Conservation (phyloP, 2,329 filamentous ascomycete genomes). For the Pyrenophora teres region DNA sequence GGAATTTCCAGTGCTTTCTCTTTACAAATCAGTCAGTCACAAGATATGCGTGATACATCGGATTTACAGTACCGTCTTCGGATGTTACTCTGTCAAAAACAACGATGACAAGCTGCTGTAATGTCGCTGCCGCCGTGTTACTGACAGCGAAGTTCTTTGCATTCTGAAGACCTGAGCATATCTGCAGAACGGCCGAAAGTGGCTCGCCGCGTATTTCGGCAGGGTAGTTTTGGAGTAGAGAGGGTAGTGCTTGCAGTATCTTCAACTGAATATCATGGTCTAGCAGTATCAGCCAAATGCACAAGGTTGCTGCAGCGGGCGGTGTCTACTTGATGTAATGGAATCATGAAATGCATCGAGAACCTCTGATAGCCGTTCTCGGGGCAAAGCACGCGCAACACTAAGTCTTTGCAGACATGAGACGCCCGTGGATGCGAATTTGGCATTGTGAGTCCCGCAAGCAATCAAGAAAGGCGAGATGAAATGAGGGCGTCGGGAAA, state of each 20-base stretch:
- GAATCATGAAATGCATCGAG: slow-evolving; percentile 87
- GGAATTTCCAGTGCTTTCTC: slow-evolving; percentile 57
- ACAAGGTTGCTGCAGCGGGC: slow-evolving; percentile 28
- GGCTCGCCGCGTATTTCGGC: slow-evolving; percentile 79
- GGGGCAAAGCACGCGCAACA: slow-evolving; percentile 77
- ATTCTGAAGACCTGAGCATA: slow-evolving; percentile 87
- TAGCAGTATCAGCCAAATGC: slow-evolving; percentile 34
- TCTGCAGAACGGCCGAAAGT: slow-evolving; percentile 80
- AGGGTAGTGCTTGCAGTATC: slow-evolving; percentile 88
- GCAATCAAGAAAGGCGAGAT: slow-evolving; percentile 93
- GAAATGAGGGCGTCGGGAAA: slow-evolving; percentile 80
- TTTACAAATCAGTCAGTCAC: slow-evolving; percentile 20
- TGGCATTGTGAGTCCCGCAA: slow-evolving; percentile 86
- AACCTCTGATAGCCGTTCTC: slow-evolving; percentile 79
- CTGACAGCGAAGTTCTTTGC: slow-evolving; percentile 94
- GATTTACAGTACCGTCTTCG: slow-evolving; percentile 69
- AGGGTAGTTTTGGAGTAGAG: slow-evolving; percentile 87
- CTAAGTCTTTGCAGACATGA: slow-evolving; percentile 89
- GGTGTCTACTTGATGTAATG: slow-evolving; percentile 64
- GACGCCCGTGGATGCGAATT: slow-evolving; percentile 85
- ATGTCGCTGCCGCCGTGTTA: slow-evolving; percentile 92
- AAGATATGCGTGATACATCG: neutral
- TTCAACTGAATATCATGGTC: slow-evolving; percentile 91
- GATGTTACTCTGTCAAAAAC: slow-evolving; percentile 88
- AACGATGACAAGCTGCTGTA: slow-evolving; percentile 90